Evolutionary conservation across 2,329 filamentous ascomycete species (phyloP).

Genomic region (Huntiella decipiens): DNA sequence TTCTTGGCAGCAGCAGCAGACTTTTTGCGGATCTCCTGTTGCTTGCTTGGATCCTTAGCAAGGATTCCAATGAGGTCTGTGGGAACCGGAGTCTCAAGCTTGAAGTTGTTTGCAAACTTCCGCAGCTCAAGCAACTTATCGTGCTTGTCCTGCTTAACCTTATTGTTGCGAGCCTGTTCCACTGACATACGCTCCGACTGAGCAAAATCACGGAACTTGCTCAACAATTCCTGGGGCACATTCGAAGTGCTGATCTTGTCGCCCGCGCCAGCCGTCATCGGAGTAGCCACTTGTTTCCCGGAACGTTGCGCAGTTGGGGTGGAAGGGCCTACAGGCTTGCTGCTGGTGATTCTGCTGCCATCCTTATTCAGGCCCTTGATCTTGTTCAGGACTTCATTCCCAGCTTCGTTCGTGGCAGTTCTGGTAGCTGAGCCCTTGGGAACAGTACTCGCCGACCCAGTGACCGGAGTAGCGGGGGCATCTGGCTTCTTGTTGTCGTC

Average conservation of each 20-base stretch:
- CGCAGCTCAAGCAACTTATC: constrained; percentile 86
- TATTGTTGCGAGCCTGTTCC: constrained; percentile 36
- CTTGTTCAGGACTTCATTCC: constrained; percentile 1
- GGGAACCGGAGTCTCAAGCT: constrained; percentile 81
- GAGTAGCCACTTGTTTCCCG: constrained; percentile 16
- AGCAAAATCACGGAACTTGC: constrained; percentile 46
- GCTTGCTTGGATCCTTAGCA: constrained; percentile 88
- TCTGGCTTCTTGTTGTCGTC: constrained; percentile 6
- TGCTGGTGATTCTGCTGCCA: not conserved
- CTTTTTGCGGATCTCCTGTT: constrained; percentile 72
- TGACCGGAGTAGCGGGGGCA: constrained; percentile 14
- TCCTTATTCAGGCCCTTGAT: constrained; percentile 1
- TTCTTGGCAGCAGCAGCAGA: constrained; percentile 25
- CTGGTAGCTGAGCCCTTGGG: constrained; percentile 10
- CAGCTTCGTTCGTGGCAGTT: not conserved
- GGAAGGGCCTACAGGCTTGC: constrained; percentile 15
- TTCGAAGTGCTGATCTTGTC: constrained; percentile 30
- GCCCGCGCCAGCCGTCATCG: constrained; percentile 23
- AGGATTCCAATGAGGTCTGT: constrained; percentile 84
- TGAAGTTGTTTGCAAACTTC: constrained; percentile 88
- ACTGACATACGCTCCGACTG: constrained; percentile 34
- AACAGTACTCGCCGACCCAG: constrained; percentile 2
- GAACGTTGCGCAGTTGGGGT: constrained; percentile 4
- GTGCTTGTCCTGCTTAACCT: constrained; percentile 60
- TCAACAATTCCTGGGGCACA: constrained; percentile 42